A percentile compares a stretch with the other conserved stretches of the same genome.
phyloP scores from a whole-genome alignment of 2,329 filamentous ascomycete genomes.

The Fusarium anthophilum region DNA sequence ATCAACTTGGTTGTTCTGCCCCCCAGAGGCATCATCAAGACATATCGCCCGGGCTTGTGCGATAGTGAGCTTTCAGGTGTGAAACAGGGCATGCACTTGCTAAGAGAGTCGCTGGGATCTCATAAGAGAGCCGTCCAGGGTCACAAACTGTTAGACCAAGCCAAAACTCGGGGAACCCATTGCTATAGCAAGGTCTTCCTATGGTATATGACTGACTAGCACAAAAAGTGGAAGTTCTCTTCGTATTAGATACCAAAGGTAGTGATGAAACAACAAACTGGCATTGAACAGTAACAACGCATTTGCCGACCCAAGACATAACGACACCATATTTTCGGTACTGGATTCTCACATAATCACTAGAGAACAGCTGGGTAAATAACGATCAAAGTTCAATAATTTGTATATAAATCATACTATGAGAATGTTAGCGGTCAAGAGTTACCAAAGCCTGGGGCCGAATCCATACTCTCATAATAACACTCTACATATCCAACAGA shows the following conservation, averaged over 20 bases:
- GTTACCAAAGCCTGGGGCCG: neutral
- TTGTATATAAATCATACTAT: neutral
- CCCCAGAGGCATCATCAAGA: neutral
- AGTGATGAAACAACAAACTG: neutral
- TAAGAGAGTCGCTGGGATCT: neutral
- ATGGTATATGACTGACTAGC: too few species aligned
- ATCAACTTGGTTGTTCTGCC: neutral
- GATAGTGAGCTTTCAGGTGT: neutral
- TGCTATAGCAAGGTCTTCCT: too few species aligned
- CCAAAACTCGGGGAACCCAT: too few species aligned
- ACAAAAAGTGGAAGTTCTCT: neutral
- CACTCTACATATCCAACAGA: constrained; percentile 31
- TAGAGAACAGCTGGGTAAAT: neutral
- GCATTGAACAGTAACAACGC: neutral
- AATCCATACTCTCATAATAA: neutral
- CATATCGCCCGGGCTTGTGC: neutral
- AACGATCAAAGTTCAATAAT: neutral
- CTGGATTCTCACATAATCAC: neutral
- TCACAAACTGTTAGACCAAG: neutral
- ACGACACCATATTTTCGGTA: too few species aligned
- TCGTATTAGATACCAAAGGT: too few species aligned
- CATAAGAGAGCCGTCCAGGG: neutral
- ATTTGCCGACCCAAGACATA: neutral
- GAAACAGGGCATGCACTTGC: neutral
- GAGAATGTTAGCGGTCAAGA: neutral